Conservation (phyloP, 148 eudicot species). For the Diospyros kaki region DNA sequence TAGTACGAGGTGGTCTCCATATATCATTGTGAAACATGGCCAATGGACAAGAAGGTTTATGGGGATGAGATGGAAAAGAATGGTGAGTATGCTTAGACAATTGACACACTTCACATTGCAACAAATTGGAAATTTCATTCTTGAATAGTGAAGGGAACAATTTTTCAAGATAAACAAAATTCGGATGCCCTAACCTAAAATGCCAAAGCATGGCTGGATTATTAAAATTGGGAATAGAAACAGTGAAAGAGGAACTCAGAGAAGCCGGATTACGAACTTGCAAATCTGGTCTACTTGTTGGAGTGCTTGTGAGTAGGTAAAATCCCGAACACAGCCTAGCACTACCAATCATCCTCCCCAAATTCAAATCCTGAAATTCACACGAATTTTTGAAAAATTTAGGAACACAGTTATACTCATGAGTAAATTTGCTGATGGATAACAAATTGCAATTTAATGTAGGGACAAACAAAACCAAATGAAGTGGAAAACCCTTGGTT, state of each 20-base stretch:
- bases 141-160: not conserved
- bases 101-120: not conserved
- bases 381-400: not conserved
- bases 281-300: not conserved
- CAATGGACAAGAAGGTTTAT: not conserved
- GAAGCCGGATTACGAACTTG: not conserved
- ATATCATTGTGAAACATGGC: not conserved
- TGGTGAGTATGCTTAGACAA: not conserved
- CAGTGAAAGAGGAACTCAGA: not conserved
- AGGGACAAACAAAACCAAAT: not conserved
- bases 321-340: not conserved
- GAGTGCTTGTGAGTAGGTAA: not conserved
- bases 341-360: slow-evolving; percentile 1
- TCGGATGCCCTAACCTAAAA: not conserved
- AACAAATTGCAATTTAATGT: not conserved
- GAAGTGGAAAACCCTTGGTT: not conserved
- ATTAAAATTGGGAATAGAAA: not conserved
- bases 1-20: not conserved
- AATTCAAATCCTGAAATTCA: not conserved
- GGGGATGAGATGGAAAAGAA: not conserved
- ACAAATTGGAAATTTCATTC: not conserved
- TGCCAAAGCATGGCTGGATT: not conserved
- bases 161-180: not conserved
- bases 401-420: not conserved
- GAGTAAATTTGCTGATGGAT: not conserved